Percentiles rank a stretch among this genome's conserved stretches.
Evolutionary conservation across 345 rosid genomes (phyloP).

Genomic region (Psidium friedrichsthalianum): DNA sequence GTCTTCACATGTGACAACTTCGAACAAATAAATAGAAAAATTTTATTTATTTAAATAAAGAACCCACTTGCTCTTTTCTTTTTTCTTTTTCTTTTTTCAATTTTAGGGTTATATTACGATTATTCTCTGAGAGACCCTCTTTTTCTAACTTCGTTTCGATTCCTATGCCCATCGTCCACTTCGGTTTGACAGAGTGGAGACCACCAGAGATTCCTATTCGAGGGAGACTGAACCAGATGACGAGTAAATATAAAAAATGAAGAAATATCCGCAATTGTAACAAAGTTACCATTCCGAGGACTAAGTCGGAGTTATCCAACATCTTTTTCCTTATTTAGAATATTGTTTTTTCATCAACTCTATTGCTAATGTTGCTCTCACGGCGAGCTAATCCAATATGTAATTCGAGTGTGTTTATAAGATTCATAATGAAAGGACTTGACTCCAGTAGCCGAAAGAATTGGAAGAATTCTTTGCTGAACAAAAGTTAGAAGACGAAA

Average conservation of each 20-base stretch:
- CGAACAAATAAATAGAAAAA: background rate
- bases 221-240: background rate
- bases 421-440: background rate
- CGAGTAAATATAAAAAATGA: background rate
- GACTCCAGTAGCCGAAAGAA: background rate
- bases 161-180: background rate
- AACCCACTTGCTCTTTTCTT: background rate
- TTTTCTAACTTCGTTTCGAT: background rate
- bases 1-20: background rate
- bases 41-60: background rate
- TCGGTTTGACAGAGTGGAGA: background rate
- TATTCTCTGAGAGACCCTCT: background rate
- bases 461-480: background rate
- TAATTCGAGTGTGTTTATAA: background rate
- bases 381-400: background rate
- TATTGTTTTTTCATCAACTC: background rate
- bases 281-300: background rate
- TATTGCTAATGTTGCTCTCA: too few relatives aligned
- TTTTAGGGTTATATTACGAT: background rate
- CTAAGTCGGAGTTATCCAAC: background rate
- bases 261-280: background rate
- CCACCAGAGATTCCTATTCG: background rate
- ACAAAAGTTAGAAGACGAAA: background rate
- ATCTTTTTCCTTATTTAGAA: background rate
- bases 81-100: background rate